Evolutionary conservation across 2,329 filamentous ascomycete genomes (phyloP).

Genomic region (Acarospora socialis): DNA sequence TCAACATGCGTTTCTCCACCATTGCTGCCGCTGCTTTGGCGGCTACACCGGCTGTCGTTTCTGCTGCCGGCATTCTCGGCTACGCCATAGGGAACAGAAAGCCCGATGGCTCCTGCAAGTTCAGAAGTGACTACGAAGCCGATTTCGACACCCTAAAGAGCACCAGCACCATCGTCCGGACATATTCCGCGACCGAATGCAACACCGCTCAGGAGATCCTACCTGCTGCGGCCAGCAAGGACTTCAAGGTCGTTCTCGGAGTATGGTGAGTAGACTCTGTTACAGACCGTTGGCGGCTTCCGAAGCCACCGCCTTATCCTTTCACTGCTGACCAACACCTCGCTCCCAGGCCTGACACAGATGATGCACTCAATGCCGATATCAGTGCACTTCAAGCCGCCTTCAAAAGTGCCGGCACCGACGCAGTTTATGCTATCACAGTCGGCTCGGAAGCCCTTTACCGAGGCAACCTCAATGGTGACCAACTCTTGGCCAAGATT

Average conservation of each 20-base stretch:
- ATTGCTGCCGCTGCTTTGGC: constrained; percentile 28
- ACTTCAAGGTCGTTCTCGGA: constrained; percentile 54
- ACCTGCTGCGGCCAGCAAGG: constrained; percentile 49
- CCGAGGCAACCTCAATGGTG: constrained; percentile 47
- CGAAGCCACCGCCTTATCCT: constrained; percentile 1
- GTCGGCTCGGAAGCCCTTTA: constrained; percentile 59
- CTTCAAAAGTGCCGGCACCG: constrained; percentile 36
- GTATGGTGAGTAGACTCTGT: constrained; percentile 42
- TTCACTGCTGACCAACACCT: constrained; percentile 1
- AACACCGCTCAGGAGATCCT: constrained; percentile 48
- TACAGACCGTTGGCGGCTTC: background rate
- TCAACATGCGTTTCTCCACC: constrained; percentile 32
- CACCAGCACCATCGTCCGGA: constrained; percentile 44
- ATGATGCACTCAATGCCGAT: constrained; percentile 47
- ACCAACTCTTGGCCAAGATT: constrained; percentile 47
- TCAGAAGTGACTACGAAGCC: constrained; percentile 44
- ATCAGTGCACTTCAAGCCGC: constrained; percentile 40
- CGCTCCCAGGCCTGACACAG: constrained; percentile 42
- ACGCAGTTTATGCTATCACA: constrained; percentile 52
- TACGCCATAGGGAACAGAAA: constrained; percentile 54
- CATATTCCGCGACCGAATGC: constrained; percentile 54
- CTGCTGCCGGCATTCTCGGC: constrained; percentile 43
- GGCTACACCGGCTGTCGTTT: constrained; percentile 33
- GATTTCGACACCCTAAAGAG: constrained; percentile 49
- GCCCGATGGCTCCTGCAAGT: constrained; percentile 47